Evolutionary conservation across 805 yeast genomes (phyloP), one percentile per base, ranked within the genome.

Genomic region (Lachancea dasiensis): DNA sequence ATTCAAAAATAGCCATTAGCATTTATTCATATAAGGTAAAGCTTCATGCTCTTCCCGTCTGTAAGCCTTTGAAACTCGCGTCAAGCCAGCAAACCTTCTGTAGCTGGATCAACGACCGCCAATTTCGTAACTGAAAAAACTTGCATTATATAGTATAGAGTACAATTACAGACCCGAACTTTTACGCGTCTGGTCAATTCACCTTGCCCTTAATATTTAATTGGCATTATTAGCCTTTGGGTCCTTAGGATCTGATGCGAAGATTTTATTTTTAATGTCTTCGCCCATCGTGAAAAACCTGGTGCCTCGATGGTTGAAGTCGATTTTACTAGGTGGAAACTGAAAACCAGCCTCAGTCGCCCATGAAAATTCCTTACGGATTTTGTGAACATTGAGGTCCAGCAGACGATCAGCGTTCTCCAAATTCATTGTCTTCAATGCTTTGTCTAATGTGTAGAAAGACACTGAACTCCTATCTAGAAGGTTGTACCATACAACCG

Each of bases 401-500:
- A 33, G 20, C 18, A 36, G 18, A 9, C 30, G 23, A 15, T 27
- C 28, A 5, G 44, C 32, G 25, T 28, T 27, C 19, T 36, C 27
- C 16, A 28, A 21, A 17, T 29, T 28, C 19, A 32, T 10, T 19
- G 19, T 25, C 24, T 26, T 31, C 33, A 34, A 21, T 3, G 19
- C 25, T 10, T 23, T 22, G 17, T 24, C 26, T 3, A 41, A 23
- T 6, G 20, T 22, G 9, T 7, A n/a, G 27, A 36, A 41, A 9
- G 44, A 35, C 20, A 24, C 22, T 5, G 33, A 17, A 9, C 34
- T 41, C 10, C 34, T 20, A 23, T 36, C 41, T 11, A 41, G 26
- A n/a, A 36, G 25, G 14, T 41, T 38, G 19, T 32, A 23, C 44
- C 44, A 41, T 5, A 41, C 32, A n/a, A 29, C 27, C 2, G 40